Base-by-base conservation (phyloP, 2,329 filamentous ascomycete genomes). In the Botryotinia narcissicola region DNA sequence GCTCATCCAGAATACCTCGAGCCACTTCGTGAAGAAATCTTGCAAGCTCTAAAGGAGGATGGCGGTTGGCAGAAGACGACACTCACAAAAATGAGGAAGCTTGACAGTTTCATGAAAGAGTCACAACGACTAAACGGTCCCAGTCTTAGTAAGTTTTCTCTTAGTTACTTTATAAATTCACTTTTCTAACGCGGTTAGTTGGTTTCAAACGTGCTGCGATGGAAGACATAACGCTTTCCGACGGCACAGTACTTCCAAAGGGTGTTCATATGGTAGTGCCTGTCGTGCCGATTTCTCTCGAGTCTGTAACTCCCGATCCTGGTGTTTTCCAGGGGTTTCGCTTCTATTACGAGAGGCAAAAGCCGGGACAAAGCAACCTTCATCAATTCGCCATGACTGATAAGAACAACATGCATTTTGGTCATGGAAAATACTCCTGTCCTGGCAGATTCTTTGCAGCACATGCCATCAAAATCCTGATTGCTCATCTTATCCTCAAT, bases 391-490 rank as follows among this genome's bases (percentile, higher is more conserved):
- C 80, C 10, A 80, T 81, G 20, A 82, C 81, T 9, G 79, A 62
- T 37, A 72, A 73, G 51, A 76, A 80, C 8, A 79, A 77, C 57
- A 76, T 81, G 61, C 48, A 73, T 35, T 84, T 84, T 71, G 83
- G 83, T 9, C 80, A 84, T 73, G 83, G 83, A 35, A 78, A 79
- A 64, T 82, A 84, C 69, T 83, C 83, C 16, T 85, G 84, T 37
- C 84, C 84, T 0, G 83, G 84, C 0, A 78, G 83, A 1, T 84
- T 84, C 20, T 77, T 79, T 84, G 54, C 81, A 81, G 10, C 80
- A 78, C 42, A 81, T 80, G 54, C 80, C 82, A 77, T 79, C 82
- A 37, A 83, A 80, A 75, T 82, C 91, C 91, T 78, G 86, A 83
- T 82, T 8, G 72, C 74, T 62, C 75, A 78, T 35, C 54, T 82